Conservation (phyloP, 2,329 filamentous ascomycete species). For the Gyromitra esculenta region DNA sequence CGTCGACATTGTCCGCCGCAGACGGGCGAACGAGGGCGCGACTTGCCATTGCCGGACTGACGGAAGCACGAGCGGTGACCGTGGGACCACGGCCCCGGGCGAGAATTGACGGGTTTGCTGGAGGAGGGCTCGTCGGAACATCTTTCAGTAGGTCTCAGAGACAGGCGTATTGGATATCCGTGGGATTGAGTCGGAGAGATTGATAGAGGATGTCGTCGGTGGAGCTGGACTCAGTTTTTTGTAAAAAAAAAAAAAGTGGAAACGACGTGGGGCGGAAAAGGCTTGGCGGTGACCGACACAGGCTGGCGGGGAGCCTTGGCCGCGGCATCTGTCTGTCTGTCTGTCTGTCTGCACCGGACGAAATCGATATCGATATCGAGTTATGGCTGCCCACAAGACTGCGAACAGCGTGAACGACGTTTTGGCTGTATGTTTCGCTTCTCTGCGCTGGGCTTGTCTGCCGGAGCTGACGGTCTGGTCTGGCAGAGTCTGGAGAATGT, state of each 20-base stretch:
- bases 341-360: background rate
- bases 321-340: background rate
- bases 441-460: background rate
- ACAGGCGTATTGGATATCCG: background rate
- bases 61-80: constrained; percentile 20
- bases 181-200: background rate
- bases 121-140: constrained; percentile 50
- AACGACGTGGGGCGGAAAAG: constrained; percentile 12
- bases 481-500: constrained; percentile 56
- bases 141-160: constrained; percentile 45
- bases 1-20: constrained; percentile 56
- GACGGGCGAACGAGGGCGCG: constrained; percentile 53
- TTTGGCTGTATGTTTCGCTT: constrained; percentile 41
- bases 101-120: constrained; percentile 56
- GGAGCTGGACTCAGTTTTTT: background rate
- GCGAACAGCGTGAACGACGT: constrained; percentile 52
- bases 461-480: background rate
- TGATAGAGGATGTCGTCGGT: constrained; percentile 16
- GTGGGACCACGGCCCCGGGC: constrained; percentile 54
- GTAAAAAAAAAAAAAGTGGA: constrained; percentile 19
- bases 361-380: too few species aligned
- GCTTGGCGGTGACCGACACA: constrained; percentile 26
- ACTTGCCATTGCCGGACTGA: constrained; percentile 35
- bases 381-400: constrained; percentile 49
- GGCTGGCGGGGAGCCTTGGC: background rate